These are phyloP conservation scores for Panaeolus papilionaceus DNA, from an alignment of 768 basidiomycete species.

Conservation along the genomic window DNA sequence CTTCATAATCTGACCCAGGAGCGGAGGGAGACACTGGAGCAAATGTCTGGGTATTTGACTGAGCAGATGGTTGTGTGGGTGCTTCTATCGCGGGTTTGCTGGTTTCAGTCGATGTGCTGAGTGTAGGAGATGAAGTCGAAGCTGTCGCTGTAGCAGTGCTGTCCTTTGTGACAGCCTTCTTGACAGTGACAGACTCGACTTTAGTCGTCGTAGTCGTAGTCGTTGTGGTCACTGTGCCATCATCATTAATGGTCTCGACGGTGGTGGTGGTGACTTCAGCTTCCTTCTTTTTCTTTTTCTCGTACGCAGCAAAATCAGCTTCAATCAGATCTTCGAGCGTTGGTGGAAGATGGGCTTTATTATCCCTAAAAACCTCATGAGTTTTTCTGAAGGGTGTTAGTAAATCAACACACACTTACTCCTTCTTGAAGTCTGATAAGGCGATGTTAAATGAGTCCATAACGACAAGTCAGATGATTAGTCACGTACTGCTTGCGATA, in stretches of 20 bases:
- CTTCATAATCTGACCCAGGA: slow-evolving; percentile 3
- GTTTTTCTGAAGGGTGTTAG: slow-evolving; percentile 22
- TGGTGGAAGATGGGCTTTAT: slow-evolving; percentile 40
- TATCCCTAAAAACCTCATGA: slow-evolving; percentile 25
- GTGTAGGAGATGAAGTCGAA: neutral
- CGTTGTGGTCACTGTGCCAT: slow-evolving; percentile 34
- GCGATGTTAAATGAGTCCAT: slow-evolving; percentile 4
- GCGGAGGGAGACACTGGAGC: neutral
- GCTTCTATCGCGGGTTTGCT: slow-evolving; percentile 22
- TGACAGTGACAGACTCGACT: slow-evolving; percentile 33
- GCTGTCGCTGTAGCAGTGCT: neutral
- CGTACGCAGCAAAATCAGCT: slow-evolving; percentile 41
- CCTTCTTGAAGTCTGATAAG: slow-evolving; percentile 38
- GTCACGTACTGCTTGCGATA: slow-evolving; percentile 49
- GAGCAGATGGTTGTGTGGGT: neutral
- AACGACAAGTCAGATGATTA: neutral
- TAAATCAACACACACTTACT: slow-evolving; percentile 30
- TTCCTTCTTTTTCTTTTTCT: slow-evolving; percentile 37
- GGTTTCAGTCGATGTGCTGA: slow-evolving; percentile 17
- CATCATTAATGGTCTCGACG: slow-evolving; percentile 28
- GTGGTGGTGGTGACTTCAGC: slow-evolving; percentile 29
- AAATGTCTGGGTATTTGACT: neutral
- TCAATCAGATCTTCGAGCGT: slow-evolving; percentile 42
- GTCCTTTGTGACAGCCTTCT: slow-evolving; percentile 18
- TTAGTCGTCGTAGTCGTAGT: slow-evolving; percentile 39